These are phyloP conservation scores for Phyllosticta citriasiana DNA, from an alignment of 2,329 filamentous ascomycete species.

Conservation along the genomic window DNA sequence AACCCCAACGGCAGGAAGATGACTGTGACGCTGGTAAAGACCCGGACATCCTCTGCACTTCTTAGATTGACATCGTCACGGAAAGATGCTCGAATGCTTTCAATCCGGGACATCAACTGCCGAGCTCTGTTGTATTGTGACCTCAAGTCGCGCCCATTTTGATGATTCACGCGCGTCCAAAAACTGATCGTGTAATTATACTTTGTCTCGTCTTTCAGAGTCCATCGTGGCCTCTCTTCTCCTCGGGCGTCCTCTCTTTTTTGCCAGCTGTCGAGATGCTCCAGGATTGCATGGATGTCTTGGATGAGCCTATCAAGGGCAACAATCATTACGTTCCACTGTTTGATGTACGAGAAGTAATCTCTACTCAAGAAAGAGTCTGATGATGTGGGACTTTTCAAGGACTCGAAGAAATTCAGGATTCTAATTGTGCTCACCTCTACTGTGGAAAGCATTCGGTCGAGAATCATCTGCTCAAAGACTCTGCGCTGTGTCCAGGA, in stretches of 20 bases:
- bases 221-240: constrained; percentile 22
- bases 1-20: constrained; percentile 27
- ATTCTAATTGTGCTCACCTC: neutral
- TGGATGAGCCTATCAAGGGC: constrained; percentile 15
- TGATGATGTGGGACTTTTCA: neutral
- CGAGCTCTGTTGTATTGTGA: constrained; percentile 2
- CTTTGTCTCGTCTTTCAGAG: constrained; percentile 22
- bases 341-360: constrained; percentile 5
- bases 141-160: neutral
- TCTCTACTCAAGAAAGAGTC: neutral
- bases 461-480: constrained; percentile 20
- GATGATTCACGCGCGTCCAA: constrained; percentile 10
- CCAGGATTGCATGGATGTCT: constrained; percentile 12
- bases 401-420: neutral
- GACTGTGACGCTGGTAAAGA: constrained; percentile 28
- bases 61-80: constrained; percentile 14
- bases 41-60: constrained; percentile 20
- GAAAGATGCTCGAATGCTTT: constrained; percentile 13
- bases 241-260: constrained; percentile 18
- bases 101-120: constrained; percentile 13
- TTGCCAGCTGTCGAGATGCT: constrained; percentile 18
- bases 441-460: constrained; percentile 14
- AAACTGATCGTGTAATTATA: constrained; percentile 17
- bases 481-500: constrained; percentile 21
- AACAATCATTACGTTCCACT: constrained; percentile 14